These are phyloP conservation scores for Talaromyces nanjingensis DNA, from an alignment of 495 filamentous ascomycete species.

Conservation along the genomic window DNA sequence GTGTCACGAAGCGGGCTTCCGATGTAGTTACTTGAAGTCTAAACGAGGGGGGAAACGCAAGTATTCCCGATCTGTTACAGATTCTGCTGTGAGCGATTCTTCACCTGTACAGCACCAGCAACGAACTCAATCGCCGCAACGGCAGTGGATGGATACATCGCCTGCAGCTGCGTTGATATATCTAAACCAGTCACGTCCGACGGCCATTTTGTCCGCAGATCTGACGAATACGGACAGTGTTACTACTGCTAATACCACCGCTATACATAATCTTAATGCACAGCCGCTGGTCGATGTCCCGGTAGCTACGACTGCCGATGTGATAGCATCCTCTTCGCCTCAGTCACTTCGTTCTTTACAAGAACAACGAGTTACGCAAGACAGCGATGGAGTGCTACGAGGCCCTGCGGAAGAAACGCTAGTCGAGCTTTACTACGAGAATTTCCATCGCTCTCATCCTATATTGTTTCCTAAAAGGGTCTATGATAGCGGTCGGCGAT, in stretches of 20 bases:
- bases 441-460: slow-evolving; percentile 8
- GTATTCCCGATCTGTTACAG: too few species aligned
- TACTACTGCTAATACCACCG: neutral
- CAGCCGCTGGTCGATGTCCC: neutral
- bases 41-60: too few species aligned
- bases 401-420: neutral
- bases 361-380: neutral
- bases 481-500: slow-evolving; percentile 9
- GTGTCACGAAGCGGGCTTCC: neutral
- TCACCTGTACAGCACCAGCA: neutral
- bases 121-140: neutral
- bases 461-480: slow-evolving; percentile 7
- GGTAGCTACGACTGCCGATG: neutral
- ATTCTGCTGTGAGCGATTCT: neutral
- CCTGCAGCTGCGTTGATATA: slow-evolving; percentile 1
- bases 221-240: neutral
- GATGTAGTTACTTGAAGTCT: neutral
- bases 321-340: neutral
- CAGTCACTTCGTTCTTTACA: neutral
- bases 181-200: neutral
- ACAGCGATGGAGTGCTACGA: neutral
- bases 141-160: slow-evolving; percentile 3
- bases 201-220: neutral
- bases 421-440: slow-evolving; percentile 11
- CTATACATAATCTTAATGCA: neutral